phyloP scores from a whole-genome alignment of 2,329 filamentous ascomycete species.

The Epichloe hybrida region DNA sequence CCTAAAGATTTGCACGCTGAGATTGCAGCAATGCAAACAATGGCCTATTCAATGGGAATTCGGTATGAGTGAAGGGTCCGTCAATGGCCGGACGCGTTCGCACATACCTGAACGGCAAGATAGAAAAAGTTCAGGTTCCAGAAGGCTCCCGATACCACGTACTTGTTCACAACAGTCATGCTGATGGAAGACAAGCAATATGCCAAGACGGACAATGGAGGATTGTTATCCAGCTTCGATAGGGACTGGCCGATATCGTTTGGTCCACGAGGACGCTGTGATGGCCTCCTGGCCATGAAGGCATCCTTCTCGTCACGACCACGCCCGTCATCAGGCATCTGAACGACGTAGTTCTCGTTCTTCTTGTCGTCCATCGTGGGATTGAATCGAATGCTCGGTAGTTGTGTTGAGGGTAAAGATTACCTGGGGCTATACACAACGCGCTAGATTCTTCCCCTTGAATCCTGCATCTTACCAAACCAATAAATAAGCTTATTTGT shows the following conservation, averaged over 20 bases:
- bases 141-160: conserved; percentile 75
- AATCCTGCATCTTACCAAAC: too few species aligned
- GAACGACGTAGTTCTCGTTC: conserved; percentile 66
- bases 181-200: conserved; percentile 96
- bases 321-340: conserved; percentile 47
- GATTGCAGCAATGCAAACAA: conserved; percentile 81
- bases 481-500: too few species aligned
- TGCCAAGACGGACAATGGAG: conserved; percentile 65
- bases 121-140: conserved; percentile 98
- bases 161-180: conserved; percentile 99
- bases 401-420: neutral
- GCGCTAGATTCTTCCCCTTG: too few species aligned
- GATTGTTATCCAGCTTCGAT: conserved; percentile 55
- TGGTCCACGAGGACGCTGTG: conserved; percentile 4
- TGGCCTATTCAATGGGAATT: conserved; percentile 42
- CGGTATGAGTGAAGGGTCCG: neutral
- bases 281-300: conserved; percentile 25
- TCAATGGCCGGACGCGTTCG: neutral
- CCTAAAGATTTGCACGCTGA: conserved; percentile 67
- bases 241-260: conserved; percentile 11
- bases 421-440: too few species aligned
- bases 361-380: conserved; percentile 69
- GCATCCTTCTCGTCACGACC: conserved; percentile 38
- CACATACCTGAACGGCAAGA: conserved; percentile 72
- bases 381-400: neutral